phyloP scores from a whole-genome alignment of 1,139 yeast genomes.

The Geotrichum macrosporum region DNA sequence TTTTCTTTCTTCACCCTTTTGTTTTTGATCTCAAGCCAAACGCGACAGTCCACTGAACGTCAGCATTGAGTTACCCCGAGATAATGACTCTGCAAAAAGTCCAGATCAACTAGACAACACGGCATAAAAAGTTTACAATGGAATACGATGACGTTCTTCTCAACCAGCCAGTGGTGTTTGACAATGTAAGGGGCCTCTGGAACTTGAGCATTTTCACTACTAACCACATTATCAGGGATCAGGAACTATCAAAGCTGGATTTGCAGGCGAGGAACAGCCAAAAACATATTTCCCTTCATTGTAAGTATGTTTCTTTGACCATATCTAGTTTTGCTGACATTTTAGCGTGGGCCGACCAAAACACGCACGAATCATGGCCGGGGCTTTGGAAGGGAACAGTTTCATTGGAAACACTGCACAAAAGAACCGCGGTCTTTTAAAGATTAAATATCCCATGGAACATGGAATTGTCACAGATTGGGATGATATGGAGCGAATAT shows the following conservation, averaged over 20 bases:
- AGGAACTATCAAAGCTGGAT: constrained; percentile 81
- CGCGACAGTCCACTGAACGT: too few species aligned
- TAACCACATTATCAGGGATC: constrained; percentile 52
- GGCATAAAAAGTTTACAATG: constrained; percentile 26
- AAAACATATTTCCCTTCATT: constrained; percentile 48
- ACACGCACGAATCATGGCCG: constrained; percentile 81
- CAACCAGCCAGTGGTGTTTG: constrained; percentile 88
- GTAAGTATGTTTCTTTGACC: constrained; percentile 32
- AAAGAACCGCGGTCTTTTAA: constrained; percentile 96
- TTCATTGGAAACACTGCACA: constrained; percentile 77
- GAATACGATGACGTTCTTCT: constrained; percentile 40
- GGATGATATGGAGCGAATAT: constrained; percentile 99
- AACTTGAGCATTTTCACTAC: constrained; percentile 1
- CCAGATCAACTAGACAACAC: background rate
- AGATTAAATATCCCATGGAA: constrained; percentile 98
- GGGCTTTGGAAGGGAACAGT: constrained; percentile 57
- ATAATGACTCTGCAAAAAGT: background rate
- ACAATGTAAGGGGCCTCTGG: constrained; percentile 45
- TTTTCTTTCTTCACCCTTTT: background rate
- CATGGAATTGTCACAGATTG: constrained; percentile 99
- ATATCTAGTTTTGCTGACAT: constrained; percentile 32
- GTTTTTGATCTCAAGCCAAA: background rate
- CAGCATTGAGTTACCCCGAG: background rate
- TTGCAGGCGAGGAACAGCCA: constrained; percentile 89
- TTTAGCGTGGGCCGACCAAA: constrained; percentile 75